Evolutionary conservation across 2,329 filamentous ascomycete genomes (phyloP), one percentile per base, ranked within the genome.

Genomic region (Botryotinia calthae): DNA sequence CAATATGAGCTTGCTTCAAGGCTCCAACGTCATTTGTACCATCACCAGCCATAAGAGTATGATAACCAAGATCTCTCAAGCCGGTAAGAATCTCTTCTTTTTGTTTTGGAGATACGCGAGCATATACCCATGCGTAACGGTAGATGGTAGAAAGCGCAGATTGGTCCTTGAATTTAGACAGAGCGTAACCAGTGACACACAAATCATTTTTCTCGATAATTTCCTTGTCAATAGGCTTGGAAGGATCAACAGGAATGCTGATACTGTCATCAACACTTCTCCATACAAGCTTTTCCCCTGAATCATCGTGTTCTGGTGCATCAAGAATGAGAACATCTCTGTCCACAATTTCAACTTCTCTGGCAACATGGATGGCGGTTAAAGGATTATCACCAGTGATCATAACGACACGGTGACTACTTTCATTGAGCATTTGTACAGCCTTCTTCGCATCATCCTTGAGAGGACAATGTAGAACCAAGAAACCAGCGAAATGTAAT

Each of bases 1-100:
- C 96, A 76, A 99, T 94, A 81, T 99, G 96, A 58, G 96, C 96
- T 84, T 99, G 96, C 86, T 99, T 99, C 80, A 99, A 86, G 62
- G 96, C 96, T 76, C 96, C 96, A 72, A 99, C 96, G 80, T 99
- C 96, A 82, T 99, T 99, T 72, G 96, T 99, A 76, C 96, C 96
- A 80, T 99, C 96, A 82, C 96, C 96, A 79, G 95, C 97, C 96
- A 99, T 99, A 75, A 99, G 88, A 44, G 96, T 99, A 74, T 96
- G 98, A 85, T 99, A 99, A 67, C 96, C 96, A 84, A 94, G 93
- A 79, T 97, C 95, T 84, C 97, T 98, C 75, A 98, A 89, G 54
- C 96, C 96, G 34, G 97, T 88, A n/a, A 99, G 87, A 80, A 99
- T 98, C 71, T 98, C 95, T 82, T 99, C 96, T 85, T 99, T 99